These are phyloP conservation scores for Phellopilus nigrolimitatus DNA, from an alignment of 1,284 basidiomycete genomes.

Conservation along the genomic window DNA sequence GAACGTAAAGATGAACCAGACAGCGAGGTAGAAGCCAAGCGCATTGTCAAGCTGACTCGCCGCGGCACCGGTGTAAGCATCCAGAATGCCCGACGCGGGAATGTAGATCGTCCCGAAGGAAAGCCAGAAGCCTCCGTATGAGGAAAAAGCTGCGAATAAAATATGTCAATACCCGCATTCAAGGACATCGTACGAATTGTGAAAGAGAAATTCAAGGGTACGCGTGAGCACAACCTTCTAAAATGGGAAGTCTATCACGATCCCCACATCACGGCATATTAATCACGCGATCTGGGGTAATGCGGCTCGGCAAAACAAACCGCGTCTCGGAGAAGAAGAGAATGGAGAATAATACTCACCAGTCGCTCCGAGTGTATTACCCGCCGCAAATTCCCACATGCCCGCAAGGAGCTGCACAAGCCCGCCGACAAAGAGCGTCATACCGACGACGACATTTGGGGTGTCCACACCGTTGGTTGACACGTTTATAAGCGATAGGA, in stretches of 20 bases:
- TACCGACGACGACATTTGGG: constrained; percentile 78
- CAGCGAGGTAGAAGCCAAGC: constrained; percentile 60
- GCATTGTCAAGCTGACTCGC: constrained; percentile 57
- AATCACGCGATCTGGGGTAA: too few relatives aligned
- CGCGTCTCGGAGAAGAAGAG: too few relatives aligned
- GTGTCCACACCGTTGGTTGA: constrained; percentile 43
- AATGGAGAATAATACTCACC: constrained; percentile 46
- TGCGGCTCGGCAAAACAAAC: too few relatives aligned
- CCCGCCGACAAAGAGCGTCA: constrained; percentile 82
- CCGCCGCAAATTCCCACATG: constrained; percentile 80
- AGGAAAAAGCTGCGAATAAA: constrained; percentile 60
- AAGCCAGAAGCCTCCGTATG: constrained; percentile 84
- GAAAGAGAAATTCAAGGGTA: background rate
- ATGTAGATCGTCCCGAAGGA: constrained; percentile 66
- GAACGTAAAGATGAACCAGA: constrained; percentile 70
- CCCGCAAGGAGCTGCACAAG: constrained; percentile 72
- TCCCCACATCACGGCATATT: too few relatives aligned
- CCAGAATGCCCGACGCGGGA: constrained; percentile 55
- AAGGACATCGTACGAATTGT: constrained; percentile 4
- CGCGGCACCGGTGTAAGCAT: constrained; percentile 42
- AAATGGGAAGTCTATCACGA: background rate
- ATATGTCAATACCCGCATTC: too few relatives aligned
- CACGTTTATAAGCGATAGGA: constrained; percentile 65
- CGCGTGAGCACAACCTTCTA: background rate
- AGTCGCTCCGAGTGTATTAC: constrained; percentile 66